Evolutionary conservation across 306 rosid species (phyloP).

Genomic region (Cucurbita argyrosperma): DNA sequence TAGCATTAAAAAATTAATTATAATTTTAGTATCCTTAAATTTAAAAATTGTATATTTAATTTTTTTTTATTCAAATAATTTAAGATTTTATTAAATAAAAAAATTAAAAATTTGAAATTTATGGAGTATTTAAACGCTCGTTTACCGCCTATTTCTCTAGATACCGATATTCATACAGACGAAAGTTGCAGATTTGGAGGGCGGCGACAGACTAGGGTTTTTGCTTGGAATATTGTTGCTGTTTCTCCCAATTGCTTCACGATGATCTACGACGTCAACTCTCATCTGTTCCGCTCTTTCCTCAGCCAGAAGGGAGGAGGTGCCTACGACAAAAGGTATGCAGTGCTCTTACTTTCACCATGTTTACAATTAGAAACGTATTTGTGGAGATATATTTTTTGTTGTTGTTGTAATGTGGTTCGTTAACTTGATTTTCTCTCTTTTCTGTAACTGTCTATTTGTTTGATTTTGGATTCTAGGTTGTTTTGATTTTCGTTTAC

Average conservation of each 20-base stretch:
- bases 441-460: not conserved
- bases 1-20: no score
- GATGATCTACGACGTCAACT: not conserved
- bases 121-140: no score
- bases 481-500: not conserved
- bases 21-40: no score
- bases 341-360: not conserved
- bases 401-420: not conserved
- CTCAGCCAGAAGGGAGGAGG: constrained; percentile 4
- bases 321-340: not conserved
- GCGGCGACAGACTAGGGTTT: not conserved
- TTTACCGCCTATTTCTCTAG: not conserved
- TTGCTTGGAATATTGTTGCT: not conserved
- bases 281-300: not conserved
- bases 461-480: not conserved
- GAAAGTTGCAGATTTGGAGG: not conserved
- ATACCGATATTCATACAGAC: not conserved
- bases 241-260: not conserved
- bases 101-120: no score
- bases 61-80: no score
- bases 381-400: not conserved
- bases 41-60: no score
- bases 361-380: not conserved
- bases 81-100: no score
- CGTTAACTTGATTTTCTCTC: not conserved